Conservation (phyloP, 1,139 yeast species). For the Geotrichum armillariae region DNA sequence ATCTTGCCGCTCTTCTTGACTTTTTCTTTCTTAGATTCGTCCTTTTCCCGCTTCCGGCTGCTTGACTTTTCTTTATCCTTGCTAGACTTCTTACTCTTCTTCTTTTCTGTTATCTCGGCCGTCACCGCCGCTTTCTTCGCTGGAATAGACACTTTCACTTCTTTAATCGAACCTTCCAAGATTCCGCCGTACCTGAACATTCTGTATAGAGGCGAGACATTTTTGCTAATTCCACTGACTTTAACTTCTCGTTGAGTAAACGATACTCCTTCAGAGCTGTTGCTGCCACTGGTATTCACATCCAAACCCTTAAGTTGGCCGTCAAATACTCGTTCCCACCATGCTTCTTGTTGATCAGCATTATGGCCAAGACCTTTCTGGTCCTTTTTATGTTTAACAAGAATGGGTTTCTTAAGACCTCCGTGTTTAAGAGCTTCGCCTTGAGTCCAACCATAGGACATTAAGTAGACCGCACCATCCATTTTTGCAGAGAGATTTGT, state of each 20-base stretch:
- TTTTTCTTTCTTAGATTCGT: conserved; percentile 9
- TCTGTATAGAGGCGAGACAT: conserved; percentile 49
- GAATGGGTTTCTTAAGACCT: conserved; percentile 79
- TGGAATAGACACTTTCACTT: conserved; percentile 32
- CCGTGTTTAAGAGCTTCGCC: conserved; percentile 83
- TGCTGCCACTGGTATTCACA: conserved; percentile 45
- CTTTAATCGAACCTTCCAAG: conserved; percentile 67
- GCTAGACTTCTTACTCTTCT: conserved; percentile 25
- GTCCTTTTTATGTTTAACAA: conserved; percentile 88
- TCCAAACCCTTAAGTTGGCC: conserved; percentile 83
- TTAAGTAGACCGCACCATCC: conserved; percentile 74
- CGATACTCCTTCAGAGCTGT: conserved; percentile 33
- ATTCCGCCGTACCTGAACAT: conserved; percentile 86
- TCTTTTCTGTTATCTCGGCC: conserved; percentile 26
- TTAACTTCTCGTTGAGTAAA: conserved; percentile 40
- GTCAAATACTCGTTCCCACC: conserved; percentile 97
- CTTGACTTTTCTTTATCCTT: conserved; percentile 13
- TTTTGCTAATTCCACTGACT: conserved; percentile 38
- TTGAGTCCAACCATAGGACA: conserved; percentile 86
- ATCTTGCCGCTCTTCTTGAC: conserved; percentile 21
- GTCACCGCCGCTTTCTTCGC: conserved; percentile 27
- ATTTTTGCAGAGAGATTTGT: conserved; percentile 40
- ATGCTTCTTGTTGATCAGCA: conserved; percentile 70
- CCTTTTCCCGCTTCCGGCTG: conserved; percentile 11
- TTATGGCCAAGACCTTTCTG: conserved; percentile 85